phyloP scores from a whole-genome alignment of 441 rosid species.

The Erysimum pusillum region DNA sequence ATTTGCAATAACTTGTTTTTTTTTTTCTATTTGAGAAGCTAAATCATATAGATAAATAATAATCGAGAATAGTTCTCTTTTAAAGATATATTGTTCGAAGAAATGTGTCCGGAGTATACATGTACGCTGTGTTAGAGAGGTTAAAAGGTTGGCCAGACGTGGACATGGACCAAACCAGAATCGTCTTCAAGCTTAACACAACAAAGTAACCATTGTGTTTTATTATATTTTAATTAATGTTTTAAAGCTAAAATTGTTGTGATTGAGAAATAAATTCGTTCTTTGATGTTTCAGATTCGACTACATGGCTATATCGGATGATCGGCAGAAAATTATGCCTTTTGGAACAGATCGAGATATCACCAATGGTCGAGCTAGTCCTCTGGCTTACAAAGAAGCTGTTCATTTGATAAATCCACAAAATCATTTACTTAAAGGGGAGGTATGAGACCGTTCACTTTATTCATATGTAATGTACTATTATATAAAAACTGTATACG shows the following conservation, averaged over 20 bases:
- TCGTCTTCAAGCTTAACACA: constrained; percentile 74
- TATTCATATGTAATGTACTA: neutral
- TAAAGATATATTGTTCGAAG: constrained; percentile 72
- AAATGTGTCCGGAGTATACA: constrained; percentile 67
- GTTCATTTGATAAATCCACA: constrained; percentile 73
- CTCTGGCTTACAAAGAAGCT: constrained; percentile 62
- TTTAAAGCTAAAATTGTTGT: neutral
- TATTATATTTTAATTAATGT: neutral
- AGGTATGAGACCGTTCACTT: constrained; percentile 40
- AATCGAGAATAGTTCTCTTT: neutral
- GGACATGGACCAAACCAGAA: constrained; percentile 80
- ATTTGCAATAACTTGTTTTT: no score
- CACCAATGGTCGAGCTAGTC: constrained; percentile 29
- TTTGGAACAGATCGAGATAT: constrained; percentile 35
- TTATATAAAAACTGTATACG: neutral
- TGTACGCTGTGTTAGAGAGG: constrained; percentile 71
- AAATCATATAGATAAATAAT: neutral
- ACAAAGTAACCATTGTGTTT: constrained; percentile 48
- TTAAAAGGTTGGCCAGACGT: constrained; percentile 76
- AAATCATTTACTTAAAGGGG: constrained; percentile 58
- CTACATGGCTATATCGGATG: constrained; percentile 55
- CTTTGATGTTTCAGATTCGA: constrained; percentile 42
- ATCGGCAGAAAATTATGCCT: constrained; percentile 53
- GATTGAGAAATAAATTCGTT: neutral
- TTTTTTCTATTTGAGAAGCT: no score